Conservation (phyloP, 768 basidiomycete species). For the Nevesoporus exiguus region DNA sequence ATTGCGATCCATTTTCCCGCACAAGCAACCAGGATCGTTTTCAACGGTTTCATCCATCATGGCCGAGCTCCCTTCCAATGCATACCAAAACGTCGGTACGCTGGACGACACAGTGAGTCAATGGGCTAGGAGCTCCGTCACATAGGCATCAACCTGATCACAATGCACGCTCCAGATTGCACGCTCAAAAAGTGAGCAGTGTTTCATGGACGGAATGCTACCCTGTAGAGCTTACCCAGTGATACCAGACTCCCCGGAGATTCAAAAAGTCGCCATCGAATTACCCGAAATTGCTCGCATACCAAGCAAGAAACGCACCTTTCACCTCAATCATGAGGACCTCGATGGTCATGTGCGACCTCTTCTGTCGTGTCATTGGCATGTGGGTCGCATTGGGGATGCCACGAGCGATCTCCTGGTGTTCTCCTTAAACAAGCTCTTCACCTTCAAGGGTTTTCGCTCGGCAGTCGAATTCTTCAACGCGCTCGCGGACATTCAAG, state of each 20-base stretch:
- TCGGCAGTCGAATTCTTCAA: slow-evolving; percentile 29
- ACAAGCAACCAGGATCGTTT: neutral
- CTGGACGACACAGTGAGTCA: slow-evolving; percentile 23
- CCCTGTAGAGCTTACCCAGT: neutral
- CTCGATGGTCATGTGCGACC: slow-evolving; percentile 35
- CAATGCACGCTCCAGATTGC: slow-evolving; percentile 9
- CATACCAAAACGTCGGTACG: neutral
- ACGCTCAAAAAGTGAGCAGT: slow-evolving; percentile 21
- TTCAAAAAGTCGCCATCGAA: slow-evolving; percentile 8
- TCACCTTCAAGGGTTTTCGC: slow-evolving; percentile 24
- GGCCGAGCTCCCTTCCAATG: neutral
- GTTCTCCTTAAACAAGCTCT: slow-evolving; percentile 27
- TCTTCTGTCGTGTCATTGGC: slow-evolving; percentile 33
- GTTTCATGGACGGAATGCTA: neutral
- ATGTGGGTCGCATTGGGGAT: slow-evolving; percentile 15
- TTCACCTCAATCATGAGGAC: slow-evolving; percentile 34
- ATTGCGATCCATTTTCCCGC: neutral
- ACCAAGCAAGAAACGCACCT: slow-evolving; percentile 33
- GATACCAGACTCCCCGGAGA: slow-evolving; percentile 15
- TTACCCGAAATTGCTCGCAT: slow-evolving; percentile 27
- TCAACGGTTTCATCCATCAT: slow-evolving; percentile 7
- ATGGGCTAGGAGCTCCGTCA: neutral
- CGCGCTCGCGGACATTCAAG: slow-evolving; percentile 23
- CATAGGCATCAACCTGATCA: neutral
- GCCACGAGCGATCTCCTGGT: slow-evolving; percentile 12